Evolutionary conservation across 2,329 filamentous ascomycete genomes (phyloP).

Genomic region (Fusarium ambrosium): DNA sequence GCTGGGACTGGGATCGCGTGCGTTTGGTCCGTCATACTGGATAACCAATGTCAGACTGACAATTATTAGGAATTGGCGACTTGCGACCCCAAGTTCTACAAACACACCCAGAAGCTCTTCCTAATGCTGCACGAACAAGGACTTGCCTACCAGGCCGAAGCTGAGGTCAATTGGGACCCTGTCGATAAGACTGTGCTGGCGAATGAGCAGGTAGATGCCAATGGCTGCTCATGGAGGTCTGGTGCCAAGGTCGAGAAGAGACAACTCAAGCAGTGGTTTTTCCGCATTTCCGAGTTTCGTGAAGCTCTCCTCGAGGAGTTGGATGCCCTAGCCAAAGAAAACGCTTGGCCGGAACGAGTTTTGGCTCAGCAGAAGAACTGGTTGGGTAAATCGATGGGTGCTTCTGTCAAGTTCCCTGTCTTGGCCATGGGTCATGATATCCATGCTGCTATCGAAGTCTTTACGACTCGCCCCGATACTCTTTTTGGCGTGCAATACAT

Average conservation of each 20-base stretch:
- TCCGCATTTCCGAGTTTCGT: slow-evolving; percentile 84
- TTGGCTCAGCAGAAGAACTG: slow-evolving; percentile 88
- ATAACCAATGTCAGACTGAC: slow-evolving; percentile 2
- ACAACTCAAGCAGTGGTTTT: slow-evolving; percentile 89
- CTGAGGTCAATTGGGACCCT: slow-evolving; percentile 91
- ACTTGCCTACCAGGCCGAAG: slow-evolving; percentile 85
- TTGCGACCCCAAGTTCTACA: slow-evolving; percentile 87
- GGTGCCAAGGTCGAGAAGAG: slow-evolving; percentile 86
- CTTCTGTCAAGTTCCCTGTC: slow-evolving; percentile 78
- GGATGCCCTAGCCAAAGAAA: slow-evolving; percentile 71
- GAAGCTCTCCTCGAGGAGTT: slow-evolving; percentile 80
- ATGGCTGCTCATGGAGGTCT: slow-evolving; percentile 88
- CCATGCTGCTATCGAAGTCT: slow-evolving; percentile 74
- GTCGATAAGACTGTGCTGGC: slow-evolving; percentile 90
- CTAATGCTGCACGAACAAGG: slow-evolving; percentile 80
- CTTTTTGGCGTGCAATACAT: slow-evolving; percentile 90
- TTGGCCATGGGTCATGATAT: slow-evolving; percentile 57
- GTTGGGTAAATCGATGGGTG: slow-evolving; percentile 84
- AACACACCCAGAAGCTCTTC: slow-evolving; percentile 90
- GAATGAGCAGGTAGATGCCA: slow-evolving; percentile 92
- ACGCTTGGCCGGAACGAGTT: slow-evolving; percentile 86
- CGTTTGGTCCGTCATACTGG: slow-evolving; percentile 51
- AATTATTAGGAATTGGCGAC: slow-evolving; percentile 80
- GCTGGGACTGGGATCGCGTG: slow-evolving; percentile 87
- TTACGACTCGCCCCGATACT: slow-evolving; percentile 88